phyloP scores from a whole-genome alignment of 306 rosid species.

The Lathyrus sativus region DNA sequence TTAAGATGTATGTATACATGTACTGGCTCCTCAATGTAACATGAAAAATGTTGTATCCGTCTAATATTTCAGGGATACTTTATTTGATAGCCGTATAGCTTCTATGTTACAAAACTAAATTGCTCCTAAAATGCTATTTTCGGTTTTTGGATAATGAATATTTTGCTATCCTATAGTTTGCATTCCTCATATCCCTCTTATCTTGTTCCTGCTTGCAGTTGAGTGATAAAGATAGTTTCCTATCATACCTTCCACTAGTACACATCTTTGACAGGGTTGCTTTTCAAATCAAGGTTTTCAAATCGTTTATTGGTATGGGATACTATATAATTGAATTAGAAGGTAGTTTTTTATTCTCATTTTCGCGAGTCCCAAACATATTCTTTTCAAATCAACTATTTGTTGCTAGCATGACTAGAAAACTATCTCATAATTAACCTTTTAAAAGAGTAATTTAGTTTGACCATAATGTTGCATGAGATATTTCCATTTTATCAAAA shows the following conservation, averaged over 20 bases:
- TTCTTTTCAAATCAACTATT: too few species aligned
- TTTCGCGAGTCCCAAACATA: too few species aligned
- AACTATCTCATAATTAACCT: too few species aligned
- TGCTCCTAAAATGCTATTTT: constrained; percentile 4
- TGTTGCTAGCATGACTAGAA: too few species aligned
- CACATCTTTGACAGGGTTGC: constrained; percentile 86
- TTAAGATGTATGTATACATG: constrained; percentile 53
- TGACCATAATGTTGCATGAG: too few species aligned
- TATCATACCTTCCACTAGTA: constrained; percentile 95
- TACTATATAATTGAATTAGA: too few species aligned
- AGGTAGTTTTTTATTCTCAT: too few species aligned
- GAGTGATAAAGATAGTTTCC: constrained; percentile 61
- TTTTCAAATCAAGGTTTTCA: too few species aligned
- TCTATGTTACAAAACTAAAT: neutral
- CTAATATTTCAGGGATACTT: constrained; percentile 47
- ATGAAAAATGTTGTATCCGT: too few species aligned
- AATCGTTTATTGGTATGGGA: too few species aligned
- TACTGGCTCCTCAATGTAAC: constrained; percentile 55
- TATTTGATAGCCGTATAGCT: neutral
- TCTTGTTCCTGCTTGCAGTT: constrained; percentile 47
- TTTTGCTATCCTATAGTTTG: neutral
- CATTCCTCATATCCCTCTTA: constrained; percentile 1
- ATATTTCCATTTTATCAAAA: too few species aligned
- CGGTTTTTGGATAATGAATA: constrained; percentile 21
- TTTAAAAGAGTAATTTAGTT: too few species aligned